Evolutionary conservation across 495 filamentous ascomycete species (phyloP), one percentile per base, ranked within the genome.

Genomic region (Chlorociboria aeruginascens): DNA sequence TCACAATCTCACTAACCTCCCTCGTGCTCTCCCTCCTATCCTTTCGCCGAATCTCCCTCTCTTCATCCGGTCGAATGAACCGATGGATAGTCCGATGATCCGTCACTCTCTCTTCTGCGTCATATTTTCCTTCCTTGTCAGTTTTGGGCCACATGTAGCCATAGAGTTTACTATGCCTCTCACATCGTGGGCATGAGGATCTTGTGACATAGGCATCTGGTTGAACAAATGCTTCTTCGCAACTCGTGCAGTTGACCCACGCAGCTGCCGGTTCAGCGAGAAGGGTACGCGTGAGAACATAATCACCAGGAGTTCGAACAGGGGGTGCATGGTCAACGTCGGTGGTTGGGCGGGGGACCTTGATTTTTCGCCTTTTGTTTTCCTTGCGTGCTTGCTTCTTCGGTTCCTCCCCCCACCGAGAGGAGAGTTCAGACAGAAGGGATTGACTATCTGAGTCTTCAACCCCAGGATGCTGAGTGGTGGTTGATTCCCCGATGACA

Each of bases 81-180:
- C 85, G 73, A 58, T 88, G 79, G 11, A 89, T 67, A 0, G 67
- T 75, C 20, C 85, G 66, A 51, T 88, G 84, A 51, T 89, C 85
- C 55, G 86, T 70, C 7, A 89, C 63, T 1, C 85, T 70, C 46
- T 85, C 82, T 58, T 94, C 88, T 17, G 74, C 77, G 57, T 97
- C 92, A 9, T 67, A 50, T 13, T 74, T 74, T 0, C 84, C 83
- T 48, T 80, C 73, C 16, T 70, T 79, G 32, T 94, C 83, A 1
- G 93, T 97, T 65, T 97, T 93, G 13, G 92, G 92, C 93, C 93
- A 99, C 43, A 78, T 73, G 57, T 83, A 94, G 0, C 93, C 93
- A 61, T 96, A 99, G 1, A 99, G 69, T 63, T 93, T 97, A 25
- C 85, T 89, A 56, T 99, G 92, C 0, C 93, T 75, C 67, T 97